phyloP scores from a whole-genome alignment of 192 early-diverging fungal species.

The Backusella tarrabulga region DNA sequence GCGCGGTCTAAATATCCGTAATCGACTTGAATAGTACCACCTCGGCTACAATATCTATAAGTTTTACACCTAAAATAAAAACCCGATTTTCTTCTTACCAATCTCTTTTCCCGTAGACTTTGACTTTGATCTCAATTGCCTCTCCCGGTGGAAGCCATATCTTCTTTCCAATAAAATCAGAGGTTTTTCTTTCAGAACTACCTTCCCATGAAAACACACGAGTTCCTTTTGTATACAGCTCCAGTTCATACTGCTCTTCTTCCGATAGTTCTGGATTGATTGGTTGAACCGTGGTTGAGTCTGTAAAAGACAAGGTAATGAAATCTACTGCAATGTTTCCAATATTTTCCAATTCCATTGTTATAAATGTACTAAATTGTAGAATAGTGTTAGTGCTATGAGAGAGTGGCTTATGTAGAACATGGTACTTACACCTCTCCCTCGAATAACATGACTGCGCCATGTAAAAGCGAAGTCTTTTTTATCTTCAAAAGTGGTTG shows the following conservation, averaged over 20 bases:
- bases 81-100: conserved; percentile 43
- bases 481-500: conserved; percentile 72
- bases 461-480: conserved; percentile 54
- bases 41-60: conserved; percentile 42
- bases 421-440: conserved; percentile 64
- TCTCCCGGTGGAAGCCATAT: conserved; percentile 57
- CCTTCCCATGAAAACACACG: conserved; percentile 57
- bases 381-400: not conserved
- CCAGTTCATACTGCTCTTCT: conserved; percentile 78
- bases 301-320: conserved; percentile 57
- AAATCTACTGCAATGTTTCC: conserved; percentile 70
- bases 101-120: conserved; percentile 70
- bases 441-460: conserved; percentile 80
- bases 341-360: conserved; percentile 72
- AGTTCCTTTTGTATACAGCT: conserved; percentile 58
- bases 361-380: conserved; percentile 51
- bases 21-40: conserved; percentile 68
- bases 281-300: conserved; percentile 39
- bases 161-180: conserved; percentile 20
- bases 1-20: conserved; percentile 59
- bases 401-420: not conserved
- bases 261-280: conserved; percentile 49
- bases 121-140: conserved; percentile 49
- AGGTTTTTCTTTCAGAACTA: conserved; percentile 19
- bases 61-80: no score